Percentiles rank a stretch among this genome's conserved stretches.
Evolutionary conservation across 495 filamentous ascomycete species (phyloP).

Genomic region (Aspergillus wentii): DNA sequence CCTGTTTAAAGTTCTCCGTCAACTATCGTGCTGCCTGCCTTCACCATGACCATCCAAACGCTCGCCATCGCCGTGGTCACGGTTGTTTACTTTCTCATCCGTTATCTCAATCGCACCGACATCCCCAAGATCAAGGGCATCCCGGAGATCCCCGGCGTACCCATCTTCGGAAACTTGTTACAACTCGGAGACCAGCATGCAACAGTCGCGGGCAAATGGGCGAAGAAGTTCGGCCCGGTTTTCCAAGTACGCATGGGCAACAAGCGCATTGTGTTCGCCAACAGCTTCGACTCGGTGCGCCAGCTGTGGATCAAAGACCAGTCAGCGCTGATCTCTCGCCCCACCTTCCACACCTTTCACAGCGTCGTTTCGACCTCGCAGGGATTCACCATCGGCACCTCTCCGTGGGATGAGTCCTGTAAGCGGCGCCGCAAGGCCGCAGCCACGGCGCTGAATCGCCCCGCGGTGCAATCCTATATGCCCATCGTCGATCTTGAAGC

Average conservation of each 20-base stretch:
- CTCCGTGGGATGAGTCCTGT: slow-evolving; percentile 48
- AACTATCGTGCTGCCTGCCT: too few relatives aligned
- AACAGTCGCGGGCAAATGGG: slow-evolving; percentile 48
- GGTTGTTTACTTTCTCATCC: too few relatives aligned
- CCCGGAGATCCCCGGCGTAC: slow-evolving; percentile 47
- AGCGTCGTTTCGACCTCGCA: slow-evolving; percentile 43
- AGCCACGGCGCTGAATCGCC: slow-evolving; percentile 38
- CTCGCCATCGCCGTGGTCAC: too few relatives aligned
- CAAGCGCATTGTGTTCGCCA: slow-evolving; percentile 44
- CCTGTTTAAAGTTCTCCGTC: too few relatives aligned
- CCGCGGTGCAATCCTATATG: slow-evolving; percentile 41
- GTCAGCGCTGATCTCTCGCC: slow-evolving; percentile 42
- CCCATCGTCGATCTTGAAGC: slow-evolving; percentile 51
- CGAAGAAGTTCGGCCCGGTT: slow-evolving; percentile 46
- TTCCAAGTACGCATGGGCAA: slow-evolving; percentile 54
- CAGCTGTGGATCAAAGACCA: slow-evolving; percentile 43
- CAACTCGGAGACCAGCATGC: slow-evolving; percentile 53
- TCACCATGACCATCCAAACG: too few relatives aligned
- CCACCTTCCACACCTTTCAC: slow-evolving; percentile 45
- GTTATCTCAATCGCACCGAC: slow-evolving; percentile 34
- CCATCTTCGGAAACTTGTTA: slow-evolving; percentile 49
- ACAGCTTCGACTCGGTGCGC: slow-evolving; percentile 41
- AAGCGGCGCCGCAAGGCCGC: slow-evolving; percentile 49
- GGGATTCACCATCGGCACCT: slow-evolving; percentile 41
- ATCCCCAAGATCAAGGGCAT: slow-evolving; percentile 43